A percentile compares a stretch with the other conserved stretches of the same genome.
Evolutionary conservation across 2,329 filamentous ascomycete species (phyloP).

Genomic region (Neopestalotiopsis rosae): DNA sequence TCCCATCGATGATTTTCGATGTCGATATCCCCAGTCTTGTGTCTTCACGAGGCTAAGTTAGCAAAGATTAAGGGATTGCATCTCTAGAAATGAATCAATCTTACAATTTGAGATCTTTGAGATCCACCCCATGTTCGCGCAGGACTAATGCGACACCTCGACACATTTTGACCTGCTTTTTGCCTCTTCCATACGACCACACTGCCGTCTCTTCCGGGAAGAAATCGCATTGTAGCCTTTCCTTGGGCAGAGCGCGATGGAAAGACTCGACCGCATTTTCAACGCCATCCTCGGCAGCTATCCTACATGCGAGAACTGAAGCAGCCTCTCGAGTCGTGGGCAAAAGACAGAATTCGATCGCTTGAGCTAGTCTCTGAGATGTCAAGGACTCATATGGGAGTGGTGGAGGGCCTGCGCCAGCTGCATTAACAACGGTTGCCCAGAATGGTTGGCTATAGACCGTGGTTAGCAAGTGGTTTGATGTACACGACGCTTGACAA

Average conservation of each 20-base stretch:
- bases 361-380: slow-evolving; percentile 38
- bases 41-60: neutral
- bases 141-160: slow-evolving; percentile 13
- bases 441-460: slow-evolving; percentile 43
- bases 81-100: neutral
- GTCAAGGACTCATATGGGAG: slow-evolving; percentile 40
- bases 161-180: slow-evolving; percentile 13
- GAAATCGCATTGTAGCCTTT: slow-evolving; percentile 65
- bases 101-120: neutral
- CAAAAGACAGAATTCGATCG: slow-evolving; percentile 38
- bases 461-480: neutral
- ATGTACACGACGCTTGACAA: too few species aligned
- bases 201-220: slow-evolving; percentile 54
- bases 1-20: slow-evolving; percentile 24
- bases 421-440: slow-evolving; percentile 43
- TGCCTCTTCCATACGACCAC: slow-evolving; percentile 49
- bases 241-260: slow-evolving; percentile 38
- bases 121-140: neutral
- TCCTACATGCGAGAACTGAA: slow-evolving; percentile 37
- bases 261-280: slow-evolving; percentile 43
- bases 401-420: slow-evolving; percentile 44
- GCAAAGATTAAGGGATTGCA: neutral
- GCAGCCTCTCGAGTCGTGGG: slow-evolving; percentile 36
- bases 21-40: neutral
- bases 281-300: slow-evolving; percentile 42